Percentiles rank a stretch among this genome's conserved stretches.
phyloP scores from a whole-genome alignment of 371 early-diverging fungal genomes.

The Mucor plumbeus region DNA sequence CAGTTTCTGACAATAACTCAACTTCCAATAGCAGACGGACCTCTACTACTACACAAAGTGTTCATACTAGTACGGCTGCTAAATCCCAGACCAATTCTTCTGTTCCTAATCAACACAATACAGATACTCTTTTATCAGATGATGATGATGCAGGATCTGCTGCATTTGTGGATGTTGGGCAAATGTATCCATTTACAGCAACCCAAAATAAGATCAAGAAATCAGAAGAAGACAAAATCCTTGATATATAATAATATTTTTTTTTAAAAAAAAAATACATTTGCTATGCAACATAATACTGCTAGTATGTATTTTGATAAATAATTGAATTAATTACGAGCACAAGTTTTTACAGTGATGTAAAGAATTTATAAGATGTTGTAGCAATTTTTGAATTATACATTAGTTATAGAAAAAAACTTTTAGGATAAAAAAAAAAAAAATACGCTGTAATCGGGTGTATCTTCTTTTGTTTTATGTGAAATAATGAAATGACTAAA shows the following conservation, averaged over 20 bases:
- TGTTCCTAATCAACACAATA: background rate
- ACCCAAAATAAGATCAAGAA: conserved; percentile 1
- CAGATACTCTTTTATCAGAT: background rate
- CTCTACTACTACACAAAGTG: background rate
- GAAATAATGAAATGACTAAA: too few relatives aligned
- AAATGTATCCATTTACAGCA: conserved; percentile 36
- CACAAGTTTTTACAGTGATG: too few relatives aligned
- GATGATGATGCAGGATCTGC: conserved; percentile 37
- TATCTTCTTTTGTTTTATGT: too few relatives aligned
- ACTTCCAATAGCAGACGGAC: conserved; percentile 10
- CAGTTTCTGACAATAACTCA: conserved; percentile 15
- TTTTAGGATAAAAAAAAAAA: too few relatives aligned
- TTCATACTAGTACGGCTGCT: too few relatives aligned
- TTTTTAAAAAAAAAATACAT: background rate
- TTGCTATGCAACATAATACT: too few relatives aligned
- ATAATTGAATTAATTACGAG: too few relatives aligned
- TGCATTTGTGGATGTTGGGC: conserved; percentile 45
- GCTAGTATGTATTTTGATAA: too few relatives aligned
- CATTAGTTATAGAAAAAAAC: too few relatives aligned
- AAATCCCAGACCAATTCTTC: background rate
- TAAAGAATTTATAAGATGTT: too few relatives aligned
- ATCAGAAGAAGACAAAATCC: conserved; percentile 9
- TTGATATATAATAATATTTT: conserved; percentile 13
- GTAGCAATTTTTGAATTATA: too few relatives aligned
- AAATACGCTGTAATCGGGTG: too few relatives aligned